Conservation (phyloP, 306 rosid genomes). For the Vigna radiata region DNA sequence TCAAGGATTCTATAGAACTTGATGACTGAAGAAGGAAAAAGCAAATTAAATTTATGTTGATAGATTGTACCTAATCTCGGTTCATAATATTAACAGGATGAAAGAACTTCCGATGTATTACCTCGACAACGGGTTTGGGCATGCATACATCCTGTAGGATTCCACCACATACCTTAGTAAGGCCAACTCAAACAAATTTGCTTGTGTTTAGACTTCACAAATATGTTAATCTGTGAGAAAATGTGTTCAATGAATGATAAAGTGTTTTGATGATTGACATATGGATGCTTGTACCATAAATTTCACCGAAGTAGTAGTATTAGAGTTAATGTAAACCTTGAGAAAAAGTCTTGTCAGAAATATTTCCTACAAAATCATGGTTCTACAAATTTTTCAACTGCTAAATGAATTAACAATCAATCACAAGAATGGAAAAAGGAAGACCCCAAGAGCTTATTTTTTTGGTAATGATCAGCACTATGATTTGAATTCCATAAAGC, state of each 20-base stretch:
- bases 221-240: not conserved
- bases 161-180: constrained; percentile 51
- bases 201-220: not conserved
- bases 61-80: not conserved
- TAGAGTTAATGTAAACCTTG: not conserved
- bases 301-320: not conserved
- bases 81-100: constrained; percentile 53
- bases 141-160: constrained; percentile 42
- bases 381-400: not conserved
- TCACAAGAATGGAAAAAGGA: constrained; percentile 25
- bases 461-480: not conserved
- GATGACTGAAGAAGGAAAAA: not conserved
- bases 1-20: not conserved
- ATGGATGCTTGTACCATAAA: constrained; percentile 1
- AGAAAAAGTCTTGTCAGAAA: not conserved
- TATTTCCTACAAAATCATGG: not conserved
- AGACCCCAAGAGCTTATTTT: not conserved
- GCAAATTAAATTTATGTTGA: not conserved
- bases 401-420: not conserved
- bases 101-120: constrained; percentile 41
- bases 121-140: constrained; percentile 41
- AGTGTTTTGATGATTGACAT: constrained; percentile 3
- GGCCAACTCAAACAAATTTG: constrained; percentile 15
- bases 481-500: not conserved
- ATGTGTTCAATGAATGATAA: not conserved